These are phyloP conservation scores for Lipomyces mesembrius DNA, from an alignment of 805 yeast species.

Conservation along the genomic window DNA sequence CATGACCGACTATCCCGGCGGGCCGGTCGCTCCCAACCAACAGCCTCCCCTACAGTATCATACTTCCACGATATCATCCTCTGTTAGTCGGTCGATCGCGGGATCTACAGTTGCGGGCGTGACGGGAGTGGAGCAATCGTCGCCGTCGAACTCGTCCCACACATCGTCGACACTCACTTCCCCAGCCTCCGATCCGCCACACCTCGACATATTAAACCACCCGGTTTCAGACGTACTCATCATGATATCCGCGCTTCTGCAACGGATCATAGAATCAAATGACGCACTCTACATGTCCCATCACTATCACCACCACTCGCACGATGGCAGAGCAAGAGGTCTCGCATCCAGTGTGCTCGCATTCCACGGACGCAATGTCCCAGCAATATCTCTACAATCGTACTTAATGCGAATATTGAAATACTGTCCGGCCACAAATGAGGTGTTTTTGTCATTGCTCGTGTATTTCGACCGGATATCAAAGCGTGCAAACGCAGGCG, in stretches of 20 bases:
- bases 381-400: slow-evolving; percentile 90
- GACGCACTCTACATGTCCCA: slow-evolving; percentile 70
- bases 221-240: slow-evolving; percentile 78
- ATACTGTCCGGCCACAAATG: slow-evolving; percentile 98
- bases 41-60: neutral
- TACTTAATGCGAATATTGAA: slow-evolving; percentile 88
- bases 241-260: slow-evolving; percentile 84
- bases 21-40: slow-evolving; percentile 13
- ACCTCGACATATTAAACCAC: slow-evolving; percentile 76
- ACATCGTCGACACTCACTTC: slow-evolving; percentile 17
- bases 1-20: slow-evolving; percentile 26
- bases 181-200: slow-evolving; percentile 41
- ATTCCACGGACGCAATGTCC: slow-evolving; percentile 94
- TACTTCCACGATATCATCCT: neutral
- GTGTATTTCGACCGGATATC: slow-evolving; percentile 96
- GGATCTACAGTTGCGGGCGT: slow-evolving; percentile 1
- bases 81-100: neutral
- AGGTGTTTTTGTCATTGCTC: slow-evolving; percentile 84
- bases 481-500: slow-evolving; percentile 65
- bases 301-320: slow-evolving; percentile 33
- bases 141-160: slow-evolving; percentile 15
- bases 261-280: slow-evolving; percentile 87
- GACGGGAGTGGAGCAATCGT: neutral
- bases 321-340: slow-evolving; percentile 16
- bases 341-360: slow-evolving; percentile 57